Base-by-base conservation (phyloP, 2,329 filamentous ascomycete genomes). In the Aspergillus sp. region DNA sequence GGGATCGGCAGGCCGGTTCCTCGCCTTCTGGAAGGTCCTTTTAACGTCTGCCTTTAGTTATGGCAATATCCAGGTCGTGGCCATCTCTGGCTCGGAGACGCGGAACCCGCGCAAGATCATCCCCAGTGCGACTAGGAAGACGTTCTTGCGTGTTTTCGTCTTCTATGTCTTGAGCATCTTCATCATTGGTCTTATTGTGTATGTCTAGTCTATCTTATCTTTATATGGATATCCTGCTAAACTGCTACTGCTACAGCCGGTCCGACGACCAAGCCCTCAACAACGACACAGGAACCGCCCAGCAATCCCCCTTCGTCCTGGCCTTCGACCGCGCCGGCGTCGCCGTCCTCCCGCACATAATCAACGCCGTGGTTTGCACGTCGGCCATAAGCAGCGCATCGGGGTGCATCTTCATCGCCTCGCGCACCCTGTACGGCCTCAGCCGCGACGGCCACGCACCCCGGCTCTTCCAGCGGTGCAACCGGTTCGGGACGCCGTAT, bases 1-100 rank as follows among this genome's bases (percentile, higher is more conserved):
- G 15, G 64, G 62, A 31, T 55, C 60, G 2, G 62, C 63, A n/a
- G 63, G 63, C 0, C 56, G 58, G 8, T 66, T 66, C 17, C 59
- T 67, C 7, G 64, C 59, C 6, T 66, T 67, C 39, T 67, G 23
- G 27, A 46, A 33, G 40, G 55, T 24, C 52, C 44, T 59, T 2
- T 14, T 52, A 2, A 55, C 39, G 4, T 39, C 56, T 6, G 50
- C 50, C 2, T 57, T 27, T 23, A 41, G 37, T 7, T 35, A 43
- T 23, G n/a, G 45, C 0, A 44, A 49, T 19, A 43, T 48, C 35
- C 35, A 55, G 40, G 39, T 49, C 24, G 40, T 44, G 14, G 45
- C 53, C 3, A 49, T 55, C 14, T 35, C 53, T 2, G 53, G 35
- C 14, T 40, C 53, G 1, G 53, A 55, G n/a, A 55, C 53, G 12